A percentile compares a stretch with the other conserved stretches of the same genome.
phyloP scores from a whole-genome alignment of 352 stramenopile genomes.

The Phytophthora sojae region DNA sequence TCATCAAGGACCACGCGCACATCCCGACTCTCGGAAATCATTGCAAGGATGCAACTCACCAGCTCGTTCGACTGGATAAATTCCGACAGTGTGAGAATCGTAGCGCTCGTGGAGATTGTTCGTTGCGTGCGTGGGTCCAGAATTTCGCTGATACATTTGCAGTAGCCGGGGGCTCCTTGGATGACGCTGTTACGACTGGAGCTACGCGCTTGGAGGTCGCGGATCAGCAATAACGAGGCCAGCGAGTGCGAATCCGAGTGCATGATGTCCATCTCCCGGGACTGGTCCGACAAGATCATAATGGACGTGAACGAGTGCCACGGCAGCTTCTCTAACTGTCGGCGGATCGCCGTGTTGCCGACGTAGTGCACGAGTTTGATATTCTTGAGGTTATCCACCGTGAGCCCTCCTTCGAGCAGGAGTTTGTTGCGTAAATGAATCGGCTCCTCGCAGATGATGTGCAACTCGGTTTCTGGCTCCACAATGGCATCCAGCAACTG shows the following conservation, averaged over 20 bases:
- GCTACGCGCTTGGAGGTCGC: slow-evolving; percentile 61
- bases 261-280: slow-evolving; percentile 76
- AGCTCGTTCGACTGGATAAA: slow-evolving; percentile 91
- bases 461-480: slow-evolving; percentile 56
- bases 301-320: slow-evolving; percentile 77
- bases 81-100: slow-evolving; percentile 69
- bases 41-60: slow-evolving; percentile 78
- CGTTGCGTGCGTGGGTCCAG: slow-evolving; percentile 81
- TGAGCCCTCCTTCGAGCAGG: slow-evolving; percentile 61
- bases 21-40: slow-evolving; percentile 85
- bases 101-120: slow-evolving; percentile 74
- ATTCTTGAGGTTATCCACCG: slow-evolving; percentile 58
- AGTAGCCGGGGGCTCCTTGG: slow-evolving; percentile 36
- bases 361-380: slow-evolving; percentile 69
- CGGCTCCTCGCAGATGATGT: slow-evolving; percentile 81
- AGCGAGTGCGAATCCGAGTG: slow-evolving; percentile 84
- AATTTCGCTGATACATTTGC: slow-evolving; percentile 83
- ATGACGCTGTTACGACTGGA: slow-evolving; percentile 21
- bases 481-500: slow-evolving; percentile 75
- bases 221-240: slow-evolving; percentile 79
- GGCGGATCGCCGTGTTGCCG: slow-evolving; percentile 76
- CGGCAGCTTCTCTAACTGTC: slow-evolving; percentile 61
- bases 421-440: slow-evolving; percentile 63
- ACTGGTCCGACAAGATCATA: slow-evolving; percentile 80
- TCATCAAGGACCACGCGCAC: slow-evolving; percentile 79